These are phyloP conservation scores for Camellia lanceoleosa DNA, from an alignment of 148 eudicot species.

Conservation along the genomic window DNA sequence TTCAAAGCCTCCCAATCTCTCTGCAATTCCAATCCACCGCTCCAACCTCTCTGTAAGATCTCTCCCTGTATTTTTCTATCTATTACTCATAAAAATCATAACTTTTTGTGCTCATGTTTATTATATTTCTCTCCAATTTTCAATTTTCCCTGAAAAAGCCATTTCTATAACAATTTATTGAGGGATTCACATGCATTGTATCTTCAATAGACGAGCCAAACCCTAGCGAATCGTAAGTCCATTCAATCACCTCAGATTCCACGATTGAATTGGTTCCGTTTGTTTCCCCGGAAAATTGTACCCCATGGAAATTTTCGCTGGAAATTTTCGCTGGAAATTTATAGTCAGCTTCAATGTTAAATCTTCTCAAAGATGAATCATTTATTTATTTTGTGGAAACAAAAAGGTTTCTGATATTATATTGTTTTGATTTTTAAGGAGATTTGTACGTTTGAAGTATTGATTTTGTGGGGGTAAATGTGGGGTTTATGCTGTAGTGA, in stretches of 20 bases:
- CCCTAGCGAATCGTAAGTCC: not conserved
- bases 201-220: not conserved
- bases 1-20: conserved; percentile 2
- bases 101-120: not conserved
- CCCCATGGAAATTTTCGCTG: not conserved
- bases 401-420: not conserved
- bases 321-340: too few species aligned
- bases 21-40: not conserved
- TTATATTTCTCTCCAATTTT: not conserved
- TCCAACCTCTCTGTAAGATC: not conserved
- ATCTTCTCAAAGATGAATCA: not conserved
- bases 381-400: not conserved
- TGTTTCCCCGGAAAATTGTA: not conserved
- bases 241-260: not conserved
- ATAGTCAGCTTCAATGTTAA: not conserved
- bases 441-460: not conserved
- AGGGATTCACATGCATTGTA: not conserved
- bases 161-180: too few species aligned
- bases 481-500: not conserved
- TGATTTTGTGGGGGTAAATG: not conserved
- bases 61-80: not conserved
- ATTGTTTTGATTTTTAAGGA: not conserved
- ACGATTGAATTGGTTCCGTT: not conserved
- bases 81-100: not conserved
- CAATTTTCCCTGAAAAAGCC: not conserved